Evolutionary conservation across 2,329 filamentous ascomycete species (phyloP), one percentile per base, ranked within the genome.

Genomic region (Bipolaris zeicola): DNA sequence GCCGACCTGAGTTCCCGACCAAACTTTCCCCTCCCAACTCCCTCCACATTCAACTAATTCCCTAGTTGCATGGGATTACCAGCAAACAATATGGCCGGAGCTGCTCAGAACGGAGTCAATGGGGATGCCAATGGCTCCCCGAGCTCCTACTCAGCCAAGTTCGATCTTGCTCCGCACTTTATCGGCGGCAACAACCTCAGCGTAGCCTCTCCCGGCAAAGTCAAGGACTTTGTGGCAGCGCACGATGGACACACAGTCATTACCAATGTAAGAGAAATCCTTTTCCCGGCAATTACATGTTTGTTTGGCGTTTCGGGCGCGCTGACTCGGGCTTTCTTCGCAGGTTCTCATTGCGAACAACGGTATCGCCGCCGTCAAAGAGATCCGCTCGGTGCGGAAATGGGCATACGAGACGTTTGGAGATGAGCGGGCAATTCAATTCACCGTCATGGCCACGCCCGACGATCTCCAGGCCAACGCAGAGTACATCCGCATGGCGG

Each of bases 361-460:
- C 82, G 95, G 95, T 85, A 99, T 99, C 79, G 95, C 95, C 49
- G 95, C 95, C 75, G 95, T 99, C 79, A 99, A 99, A 81, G 95
- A 99, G 81, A 99, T 99, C 77, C 89, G 95, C 78, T 98, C 94
- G 58, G 94, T 99, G 75, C 90, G 95, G 79, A 99, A 98, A 93
- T 99, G 95, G 95, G 95, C 95, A 60, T 99, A 99, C 87, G 95
- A 99, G 82, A 96, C 91, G 6, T 99, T 99, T 76, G 94, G 95
- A 81, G 93, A 99, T 80, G 95, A 99, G 83, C 87, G 90, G 74
- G 95, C 94, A 70, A 97, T 99, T 75, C 93, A 98, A 77, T 99
- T 99, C 82, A 99, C 95, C 62, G 95, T 99, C 76, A 99, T 99
- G 95, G 95, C 95, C 69, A 99, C 95, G 37, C 95, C 95, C 47